These are phyloP conservation scores for Hyphodiscus sp. DNA, from an alignment of 2,329 filamentous ascomycete genomes.

Conservation along the genomic window DNA sequence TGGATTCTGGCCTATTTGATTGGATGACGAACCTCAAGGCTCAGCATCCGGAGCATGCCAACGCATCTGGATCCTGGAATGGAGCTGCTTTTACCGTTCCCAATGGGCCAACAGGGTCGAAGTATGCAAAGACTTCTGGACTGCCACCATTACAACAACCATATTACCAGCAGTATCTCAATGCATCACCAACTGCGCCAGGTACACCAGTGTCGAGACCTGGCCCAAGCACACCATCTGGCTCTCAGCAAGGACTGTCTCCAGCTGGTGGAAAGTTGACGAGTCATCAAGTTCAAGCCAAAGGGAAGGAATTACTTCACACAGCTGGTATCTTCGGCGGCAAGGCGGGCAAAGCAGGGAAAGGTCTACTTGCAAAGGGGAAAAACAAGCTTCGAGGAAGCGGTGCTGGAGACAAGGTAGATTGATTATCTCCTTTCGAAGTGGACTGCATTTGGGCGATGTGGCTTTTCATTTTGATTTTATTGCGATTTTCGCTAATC, in stretches of 20 bases:
- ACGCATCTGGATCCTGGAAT: conserved; percentile 24
- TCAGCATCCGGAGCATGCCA: conserved; percentile 43
- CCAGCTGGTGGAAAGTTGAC: conserved; percentile 22
- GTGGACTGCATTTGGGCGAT: conserved; percentile 27
- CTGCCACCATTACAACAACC: conserved; percentile 35
- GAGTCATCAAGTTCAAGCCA: conserved; percentile 43
- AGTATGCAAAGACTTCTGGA: conserved; percentile 17
- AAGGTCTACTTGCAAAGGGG: conserved; percentile 85
- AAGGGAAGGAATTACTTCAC: conserved; percentile 84
- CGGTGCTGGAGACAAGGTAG: conserved; percentile 75
- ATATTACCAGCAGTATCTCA: conserved; percentile 51
- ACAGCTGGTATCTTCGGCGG: conserved; percentile 67
- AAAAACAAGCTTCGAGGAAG: conserved; percentile 66
- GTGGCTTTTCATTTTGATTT: conserved; percentile 23
- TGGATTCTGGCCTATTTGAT: conserved; percentile 66
- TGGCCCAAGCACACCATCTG: conserved; percentile 14
- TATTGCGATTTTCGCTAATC: conserved; percentile 22
- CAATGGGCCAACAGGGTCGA: conserved; percentile 16
- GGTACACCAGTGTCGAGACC: conserved; percentile 13
- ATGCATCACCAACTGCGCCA: conserved; percentile 33
- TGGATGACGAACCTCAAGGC: conserved; percentile 46
- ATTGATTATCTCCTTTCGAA: conserved; percentile 51
- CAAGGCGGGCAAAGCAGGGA: conserved; percentile 72
- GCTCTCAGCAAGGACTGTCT: conserved; percentile 23
- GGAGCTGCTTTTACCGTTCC: conserved; percentile 11